A percentile compares a stretch with the other conserved stretches of the same genome.
Evolutionary conservation across 192 early-diverging fungal species (phyloP).

Genomic region (Gonapodya sp.): DNA sequence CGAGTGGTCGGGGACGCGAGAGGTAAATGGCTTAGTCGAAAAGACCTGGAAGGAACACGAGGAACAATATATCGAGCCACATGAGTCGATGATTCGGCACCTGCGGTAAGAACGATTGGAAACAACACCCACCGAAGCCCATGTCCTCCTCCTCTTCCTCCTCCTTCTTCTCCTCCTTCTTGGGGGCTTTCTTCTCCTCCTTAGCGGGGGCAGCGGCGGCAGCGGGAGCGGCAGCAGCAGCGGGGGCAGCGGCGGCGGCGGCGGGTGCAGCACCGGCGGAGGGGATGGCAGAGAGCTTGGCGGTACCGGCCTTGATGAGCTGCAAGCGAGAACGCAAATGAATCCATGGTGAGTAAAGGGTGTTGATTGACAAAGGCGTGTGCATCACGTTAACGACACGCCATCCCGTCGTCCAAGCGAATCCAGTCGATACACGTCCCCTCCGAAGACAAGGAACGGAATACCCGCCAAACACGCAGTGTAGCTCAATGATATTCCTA

Average conservation of each 20-base stretch:
- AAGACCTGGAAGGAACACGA: conserved; percentile 32
- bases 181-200: conserved; percentile 48
- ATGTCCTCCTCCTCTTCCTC: conserved; percentile 77
- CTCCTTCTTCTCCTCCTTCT: conserved; percentile 83
- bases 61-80: not conserved
- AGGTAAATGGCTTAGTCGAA: conserved; percentile 97
- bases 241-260: conserved; percentile 54
- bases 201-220: conserved; percentile 36
- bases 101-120: not conserved
- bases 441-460: too few relatives aligned
- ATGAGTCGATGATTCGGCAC: too few relatives aligned
- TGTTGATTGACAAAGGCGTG: not conserved
- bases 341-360: too few relatives aligned
- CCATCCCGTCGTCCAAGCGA: too few relatives aligned
- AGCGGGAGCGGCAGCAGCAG: conserved; percentile 52
- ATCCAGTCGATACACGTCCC: too few relatives aligned
- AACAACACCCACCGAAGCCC: conserved; percentile 60
- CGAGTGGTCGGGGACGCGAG: too few relatives aligned
- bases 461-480: too few relatives aligned
- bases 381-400: conserved; percentile 2
- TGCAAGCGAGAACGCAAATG: conserved; percentile 21
- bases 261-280: conserved; percentile 73
- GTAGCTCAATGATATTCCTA: too few relatives aligned
- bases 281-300: conserved; percentile 91
- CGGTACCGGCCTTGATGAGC: conserved; percentile 83